phyloP scores from a whole-genome alignment of 2,329 filamentous ascomycete genomes.

The Aspergillus spinulosporus region DNA sequence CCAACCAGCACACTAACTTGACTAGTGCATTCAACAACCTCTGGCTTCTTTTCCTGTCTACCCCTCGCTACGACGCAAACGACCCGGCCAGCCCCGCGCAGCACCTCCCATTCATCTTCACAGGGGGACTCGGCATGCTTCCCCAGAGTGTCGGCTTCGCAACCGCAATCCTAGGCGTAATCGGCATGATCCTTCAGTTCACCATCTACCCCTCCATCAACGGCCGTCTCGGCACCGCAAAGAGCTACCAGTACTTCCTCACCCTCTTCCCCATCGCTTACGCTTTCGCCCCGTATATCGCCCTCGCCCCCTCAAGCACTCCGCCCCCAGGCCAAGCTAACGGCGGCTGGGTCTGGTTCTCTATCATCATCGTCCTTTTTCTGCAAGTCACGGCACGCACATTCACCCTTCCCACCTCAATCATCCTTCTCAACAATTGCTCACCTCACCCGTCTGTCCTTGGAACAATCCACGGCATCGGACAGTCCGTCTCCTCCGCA shows the following conservation, averaged over 20 bases:
- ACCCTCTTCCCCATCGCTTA: slow-evolving; percentile 72
- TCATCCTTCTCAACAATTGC: slow-evolving; percentile 62
- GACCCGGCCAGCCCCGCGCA: slow-evolving; percentile 45
- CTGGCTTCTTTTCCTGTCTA: slow-evolving; percentile 76
- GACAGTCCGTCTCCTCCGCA: slow-evolving; percentile 56
- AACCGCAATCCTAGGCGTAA: slow-evolving; percentile 71
- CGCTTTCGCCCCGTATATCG: slow-evolving; percentile 68
- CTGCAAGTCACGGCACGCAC: slow-evolving; percentile 72
- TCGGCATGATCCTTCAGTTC: slow-evolving; percentile 72
- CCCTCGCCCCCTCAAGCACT: slow-evolving; percentile 62
- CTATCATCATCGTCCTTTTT: slow-evolving; percentile 64
- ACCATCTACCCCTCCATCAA: slow-evolving; percentile 70
- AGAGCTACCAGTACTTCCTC: slow-evolving; percentile 66
- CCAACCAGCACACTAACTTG: slow-evolving; percentile 1
- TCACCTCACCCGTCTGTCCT: slow-evolving; percentile 61
- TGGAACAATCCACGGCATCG: slow-evolving; percentile 60
- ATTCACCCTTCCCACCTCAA: slow-evolving; percentile 62
- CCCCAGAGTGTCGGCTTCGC: slow-evolving; percentile 70
- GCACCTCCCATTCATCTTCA: slow-evolving; percentile 58
- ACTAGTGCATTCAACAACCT: slow-evolving; percentile 71
- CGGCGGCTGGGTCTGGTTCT: slow-evolving; percentile 60
- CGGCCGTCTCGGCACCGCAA: slow-evolving; percentile 65
- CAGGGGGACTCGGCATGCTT: slow-evolving; percentile 70
- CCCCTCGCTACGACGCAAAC: slow-evolving; percentile 56
- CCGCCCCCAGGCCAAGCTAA: slow-evolving; percentile 41